Evolutionary conservation across 805 yeast genomes (phyloP).

Genomic region (Lipomyces japonicus): DNA sequence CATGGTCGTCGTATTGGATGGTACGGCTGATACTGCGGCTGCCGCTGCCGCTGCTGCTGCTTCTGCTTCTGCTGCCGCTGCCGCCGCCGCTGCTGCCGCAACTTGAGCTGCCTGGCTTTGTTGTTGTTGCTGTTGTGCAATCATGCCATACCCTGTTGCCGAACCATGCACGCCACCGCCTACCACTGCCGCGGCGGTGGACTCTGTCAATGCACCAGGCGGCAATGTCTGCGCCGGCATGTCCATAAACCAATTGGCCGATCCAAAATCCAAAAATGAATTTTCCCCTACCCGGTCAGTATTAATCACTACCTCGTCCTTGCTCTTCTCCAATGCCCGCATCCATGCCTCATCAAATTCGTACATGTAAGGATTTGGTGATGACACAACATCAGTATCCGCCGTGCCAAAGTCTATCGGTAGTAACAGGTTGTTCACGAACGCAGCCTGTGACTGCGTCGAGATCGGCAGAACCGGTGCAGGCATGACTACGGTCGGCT

Average conservation of each 20-base stretch:
- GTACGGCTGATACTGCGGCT: background rate
- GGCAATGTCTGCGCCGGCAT: constrained; percentile 11
- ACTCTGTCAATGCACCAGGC: background rate
- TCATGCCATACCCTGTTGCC: background rate
- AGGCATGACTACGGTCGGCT: constrained; percentile 1
- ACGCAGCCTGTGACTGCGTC: background rate
- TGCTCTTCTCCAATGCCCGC: constrained; percentile 27
- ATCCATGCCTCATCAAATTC: constrained; percentile 29
- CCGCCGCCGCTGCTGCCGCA: constrained; percentile 9
- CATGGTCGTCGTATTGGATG: background rate
- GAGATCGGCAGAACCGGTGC: constrained; percentile 6
- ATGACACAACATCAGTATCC: constrained; percentile 17
- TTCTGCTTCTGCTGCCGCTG: constrained; percentile 11
- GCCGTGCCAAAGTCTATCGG: constrained; percentile 25
- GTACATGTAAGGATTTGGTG: constrained; percentile 26
- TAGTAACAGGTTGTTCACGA: constrained; percentile 15
- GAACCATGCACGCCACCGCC: background rate
- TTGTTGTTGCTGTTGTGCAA: constrained; percentile 8
- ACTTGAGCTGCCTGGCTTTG: constrained; percentile 3
- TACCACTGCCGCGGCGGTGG: background rate
- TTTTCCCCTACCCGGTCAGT: constrained; percentile 29
- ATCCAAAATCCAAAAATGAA: constrained; percentile 24
- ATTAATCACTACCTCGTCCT: constrained; percentile 26
- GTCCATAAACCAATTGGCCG: constrained; percentile 22
- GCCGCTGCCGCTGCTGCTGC: constrained; percentile 1